Base-by-base conservation (phyloP, 139 green algal genomes). In the Picochlorum costavermella region DNA sequence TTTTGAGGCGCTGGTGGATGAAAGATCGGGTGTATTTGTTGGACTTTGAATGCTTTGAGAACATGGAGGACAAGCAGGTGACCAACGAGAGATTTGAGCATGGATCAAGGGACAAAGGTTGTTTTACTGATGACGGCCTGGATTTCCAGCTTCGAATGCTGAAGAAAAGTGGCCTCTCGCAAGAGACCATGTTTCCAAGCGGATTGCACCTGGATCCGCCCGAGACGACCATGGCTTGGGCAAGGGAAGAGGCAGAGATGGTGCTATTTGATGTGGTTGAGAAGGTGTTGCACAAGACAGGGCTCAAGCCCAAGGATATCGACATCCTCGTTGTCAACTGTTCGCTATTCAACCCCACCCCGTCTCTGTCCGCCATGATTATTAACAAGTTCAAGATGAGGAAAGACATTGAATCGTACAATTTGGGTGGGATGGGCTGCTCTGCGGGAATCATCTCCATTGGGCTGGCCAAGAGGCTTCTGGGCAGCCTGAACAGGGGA, bases 381-480 rank as follows among this genome's bases (percentile, higher is more conserved):
- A 67, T 94, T 44, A 90, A 95, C 75, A 75, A 92, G 66, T 95
- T 91, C 71, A 84, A 86, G 44, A 88, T 92, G 82, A 60, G 79
- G 5, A 71, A 62, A 53, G 76, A 89, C 69, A 61, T 95, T n/a
- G 65, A 84, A 20, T 73, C 76, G 3, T 92, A 84, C 77, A 91
- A 86, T 61, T 73, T 90, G 48, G 44, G 63, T 28, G 86, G 87
- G 44, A 92, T 92, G 85, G 85, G 85, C 26, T 95, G 87, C 76
- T 87, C 73, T 20, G 87, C 88, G 5, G 86, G 86, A 26, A 81
- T 95, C 5, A 88, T 95, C 29, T 71, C 88, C 2, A 65, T 96
- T 20, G 79, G 79, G 46, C 77, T 95, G 36, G 88, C 88, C 5
- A 64, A 71, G 11, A 73, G 80, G 46, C 51, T 82, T 10, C 73